These are phyloP conservation scores for Podospora fimiseda DNA, from an alignment of 495 filamentous ascomycete species.

Conservation along the genomic window DNA sequence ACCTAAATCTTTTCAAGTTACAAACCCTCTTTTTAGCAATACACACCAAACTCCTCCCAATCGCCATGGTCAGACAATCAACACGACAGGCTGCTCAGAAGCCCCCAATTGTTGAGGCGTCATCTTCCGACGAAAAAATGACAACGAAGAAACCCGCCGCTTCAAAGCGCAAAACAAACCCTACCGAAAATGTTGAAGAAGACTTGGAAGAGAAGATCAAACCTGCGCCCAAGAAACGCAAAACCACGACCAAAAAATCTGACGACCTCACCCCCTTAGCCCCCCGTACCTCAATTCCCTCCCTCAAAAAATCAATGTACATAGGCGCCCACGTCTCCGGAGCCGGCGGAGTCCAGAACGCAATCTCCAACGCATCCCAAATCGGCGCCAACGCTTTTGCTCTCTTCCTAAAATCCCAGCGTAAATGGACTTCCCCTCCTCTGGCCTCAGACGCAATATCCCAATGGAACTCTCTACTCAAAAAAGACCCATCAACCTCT, in stretches of 20 bases:
- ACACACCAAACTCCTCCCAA: too few relatives aligned
- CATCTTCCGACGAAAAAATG: neutral
- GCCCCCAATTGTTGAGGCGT: neutral
- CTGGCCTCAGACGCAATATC: slow-evolving; percentile 59
- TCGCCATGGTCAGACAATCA: slow-evolving; percentile 9
- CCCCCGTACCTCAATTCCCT: slow-evolving; percentile 51
- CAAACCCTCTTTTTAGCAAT: too few relatives aligned
- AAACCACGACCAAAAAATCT: slow-evolving; percentile 39
- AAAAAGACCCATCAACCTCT: slow-evolving; percentile 44
- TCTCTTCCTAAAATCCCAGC: slow-evolving; percentile 89
- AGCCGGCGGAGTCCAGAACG: slow-evolving; percentile 87
- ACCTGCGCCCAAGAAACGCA: slow-evolving; percentile 40
- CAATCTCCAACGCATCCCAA: slow-evolving; percentile 68
- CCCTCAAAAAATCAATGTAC: slow-evolving; percentile 63
- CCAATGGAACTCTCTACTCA: slow-evolving; percentile 60
- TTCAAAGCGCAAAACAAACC: slow-evolving; percentile 33
- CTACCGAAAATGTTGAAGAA: slow-evolving; percentile 20
- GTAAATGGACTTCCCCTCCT: slow-evolving; percentile 86
- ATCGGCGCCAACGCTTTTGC: slow-evolving; percentile 92
- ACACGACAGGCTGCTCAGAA: slow-evolving; percentile 13
- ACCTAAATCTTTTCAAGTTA: too few relatives aligned
- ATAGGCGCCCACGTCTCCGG: slow-evolving; percentile 89
- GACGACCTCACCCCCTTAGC: slow-evolving; percentile 59
- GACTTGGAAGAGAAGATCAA: slow-evolving; percentile 22
- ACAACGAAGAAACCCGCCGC: slow-evolving; percentile 12